A percentile compares a stretch with the other conserved stretches of the same genome.
Conservation (phyloP, 176 grass and related monocot species). For the Oryza punctata region DNA sequence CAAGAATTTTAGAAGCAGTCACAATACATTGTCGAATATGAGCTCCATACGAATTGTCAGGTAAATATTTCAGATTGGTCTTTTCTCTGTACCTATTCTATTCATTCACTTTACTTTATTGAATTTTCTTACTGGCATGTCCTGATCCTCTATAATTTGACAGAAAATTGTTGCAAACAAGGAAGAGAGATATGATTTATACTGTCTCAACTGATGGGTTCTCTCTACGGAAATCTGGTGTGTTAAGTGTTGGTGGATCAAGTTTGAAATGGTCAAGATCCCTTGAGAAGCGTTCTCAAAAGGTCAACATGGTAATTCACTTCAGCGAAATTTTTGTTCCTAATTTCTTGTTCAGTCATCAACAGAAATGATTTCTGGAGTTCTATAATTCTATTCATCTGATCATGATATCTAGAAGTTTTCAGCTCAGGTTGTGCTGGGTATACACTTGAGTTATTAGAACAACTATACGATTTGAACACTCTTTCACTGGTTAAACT, state of each 20-base stretch:
- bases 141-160: conserved; percentile 36
- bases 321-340: conserved; percentile 29
- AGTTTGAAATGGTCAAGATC: conserved; percentile 98
- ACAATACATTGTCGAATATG: conserved; percentile 51
- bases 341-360: conserved; percentile 22
- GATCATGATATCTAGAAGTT: not conserved
- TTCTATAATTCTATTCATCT: conserved; percentile 10
- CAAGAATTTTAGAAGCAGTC: conserved; percentile 54
- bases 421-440: not conserved
- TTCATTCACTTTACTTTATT: conserved; percentile 31
- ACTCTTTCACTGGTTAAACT: conserved; percentile 17
- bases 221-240: conserved; percentile 79
- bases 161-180: conserved; percentile 73
- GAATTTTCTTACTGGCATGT: conserved; percentile 18
- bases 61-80: conserved; percentile 41
- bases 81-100: conserved; percentile 13
- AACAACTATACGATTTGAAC: not conserved
- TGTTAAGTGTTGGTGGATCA: conserved; percentile 53
- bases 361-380: not conserved
- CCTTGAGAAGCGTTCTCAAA: conserved; percentile 77
- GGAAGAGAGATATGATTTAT: conserved; percentile 77
- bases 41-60: conserved; percentile 62
- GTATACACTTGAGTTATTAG: not conserved
- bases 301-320: conserved; percentile 55
- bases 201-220: conserved; percentile 81